phyloP scores from a whole-genome alignment of 148 eudicot species.

The Chenopodium berlandieri region DNA sequence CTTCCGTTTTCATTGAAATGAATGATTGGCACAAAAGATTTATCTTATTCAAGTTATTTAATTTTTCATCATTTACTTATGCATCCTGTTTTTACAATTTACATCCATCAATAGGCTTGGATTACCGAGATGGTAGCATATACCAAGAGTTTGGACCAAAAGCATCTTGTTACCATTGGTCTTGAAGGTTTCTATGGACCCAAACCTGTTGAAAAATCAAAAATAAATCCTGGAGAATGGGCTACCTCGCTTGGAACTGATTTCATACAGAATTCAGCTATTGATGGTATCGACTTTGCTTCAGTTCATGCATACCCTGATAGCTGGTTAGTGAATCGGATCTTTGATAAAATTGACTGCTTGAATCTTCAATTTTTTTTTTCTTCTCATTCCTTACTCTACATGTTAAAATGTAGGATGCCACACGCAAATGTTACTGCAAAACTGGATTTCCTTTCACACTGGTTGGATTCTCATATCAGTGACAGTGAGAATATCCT shows the following conservation, averaged over 20 bases:
- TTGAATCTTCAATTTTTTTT: not conserved
- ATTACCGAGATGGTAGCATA: conserved; percentile 52
- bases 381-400: not conserved
- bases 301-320: conserved; percentile 58
- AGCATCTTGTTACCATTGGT: conserved; percentile 53
- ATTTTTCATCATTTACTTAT: not conserved
- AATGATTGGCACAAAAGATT: not conserved
- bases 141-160: conserved; percentile 46
- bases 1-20: not conserved
- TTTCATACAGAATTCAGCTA: conserved; percentile 44
- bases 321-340: conserved; percentile 41
- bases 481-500: conserved; percentile 35
- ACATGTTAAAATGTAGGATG: conserved; percentile 31
- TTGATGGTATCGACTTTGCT: conserved; percentile 51
- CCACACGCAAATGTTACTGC: conserved; percentile 35
- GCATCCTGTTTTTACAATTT: not conserved
- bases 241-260: conserved; percentile 52
- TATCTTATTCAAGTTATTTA: not conserved
- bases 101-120: conserved; percentile 39
- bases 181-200: conserved; percentile 56
- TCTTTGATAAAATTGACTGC: not conserved
- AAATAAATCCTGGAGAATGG: conserved; percentile 51
- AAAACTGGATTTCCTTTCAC: conserved; percentile 36
- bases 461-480: conserved; percentile 53
- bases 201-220: conserved; percentile 21